phyloP scores from a whole-genome alignment of 352 stramenopile genomes.

The Globisporangium recalcitrans region DNA sequence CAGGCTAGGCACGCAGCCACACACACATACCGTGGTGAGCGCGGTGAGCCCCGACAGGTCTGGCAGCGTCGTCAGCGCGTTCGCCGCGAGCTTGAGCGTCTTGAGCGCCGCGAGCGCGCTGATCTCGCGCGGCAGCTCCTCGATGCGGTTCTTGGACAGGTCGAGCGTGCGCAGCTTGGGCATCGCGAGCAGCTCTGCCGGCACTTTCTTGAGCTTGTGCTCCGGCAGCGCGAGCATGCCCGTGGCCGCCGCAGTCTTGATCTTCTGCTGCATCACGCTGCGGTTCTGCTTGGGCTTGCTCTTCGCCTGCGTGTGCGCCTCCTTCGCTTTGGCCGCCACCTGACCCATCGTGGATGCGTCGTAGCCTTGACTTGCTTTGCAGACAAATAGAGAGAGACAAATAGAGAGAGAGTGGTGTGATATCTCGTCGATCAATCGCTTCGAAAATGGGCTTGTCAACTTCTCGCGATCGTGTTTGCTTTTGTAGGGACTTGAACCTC shows the following conservation, averaged over 20 bases:
- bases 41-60: constrained; percentile 60
- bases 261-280: constrained; percentile 74
- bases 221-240: constrained; percentile 65
- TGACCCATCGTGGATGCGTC: constrained; percentile 46
- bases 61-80: constrained; percentile 49
- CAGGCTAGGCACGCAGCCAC: too few relatives aligned
- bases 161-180: constrained; percentile 59
- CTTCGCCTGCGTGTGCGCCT: constrained; percentile 61
- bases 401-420: too few relatives aligned
- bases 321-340: constrained; percentile 53
- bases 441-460: too few relatives aligned
- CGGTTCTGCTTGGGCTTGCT: constrained; percentile 81
- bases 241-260: constrained; percentile 49
- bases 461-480: too few relatives aligned
- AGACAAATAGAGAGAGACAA: too few relatives aligned
- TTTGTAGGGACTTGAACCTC: too few relatives aligned
- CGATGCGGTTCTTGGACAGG: constrained; percentile 62
- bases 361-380: too few relatives aligned
- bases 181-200: constrained; percentile 46
- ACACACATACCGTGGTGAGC: constrained; percentile 54
- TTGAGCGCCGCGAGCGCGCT: constrained; percentile 45
- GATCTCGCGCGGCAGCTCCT: constrained; percentile 39
- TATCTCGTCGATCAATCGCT: too few relatives aligned
- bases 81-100: constrained; percentile 69
- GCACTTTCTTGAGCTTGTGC: constrained; percentile 76